Evolutionary conservation across 306 rosid genomes (phyloP), one percentile per base, ranked within the genome.

Genomic region (Carpinus fangiana): DNA sequence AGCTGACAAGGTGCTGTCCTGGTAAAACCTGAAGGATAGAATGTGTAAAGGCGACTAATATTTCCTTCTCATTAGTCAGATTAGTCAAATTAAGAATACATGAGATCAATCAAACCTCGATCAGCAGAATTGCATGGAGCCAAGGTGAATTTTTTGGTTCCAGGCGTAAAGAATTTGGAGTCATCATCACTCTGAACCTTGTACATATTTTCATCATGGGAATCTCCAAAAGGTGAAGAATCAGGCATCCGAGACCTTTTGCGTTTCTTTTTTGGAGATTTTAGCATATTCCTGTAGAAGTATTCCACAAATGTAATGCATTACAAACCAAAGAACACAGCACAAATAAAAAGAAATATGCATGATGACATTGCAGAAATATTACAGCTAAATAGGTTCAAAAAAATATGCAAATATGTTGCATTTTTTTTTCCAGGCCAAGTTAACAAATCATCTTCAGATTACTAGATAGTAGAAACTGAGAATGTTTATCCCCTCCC

Each of bases 271-370:
- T 83, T 87, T 46, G 87, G 85, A 65, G 90, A 86, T 87, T 90
- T 88, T 73, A 79, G 65, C 71, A 85, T 76, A 67, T 79, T 87
- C 92, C 97, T 94, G 93, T 89, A 79, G 52, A 82, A 80, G 10
- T 53, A 77, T 55, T 77, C 70, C 80, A 34, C 31, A 77, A 31
- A 53, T 12, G 59, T 81, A 66, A 68, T 72, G 36, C 41, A 20
- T 18, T 26, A 34, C 66, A 71, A 57, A 69, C 57, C 48, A 70
- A 46, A 73, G 74, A 3, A 53, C 28, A 51, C 17, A 52, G 38
- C 72, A 79, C 45, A 79, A 65, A 61, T 59, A 53, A 36, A 71
- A 34, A 52, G 46, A 71, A 78, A 51, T 45, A 74, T 18, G 12
- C 16, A 78, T 43, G 82, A 56, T 73, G 21, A 75, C 9, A 41